Percentiles rank a stretch among this genome's conserved stretches.
phyloP scores from a whole-genome alignment of 805 yeast genomes.

The Huiozyma naganishii region DNA sequence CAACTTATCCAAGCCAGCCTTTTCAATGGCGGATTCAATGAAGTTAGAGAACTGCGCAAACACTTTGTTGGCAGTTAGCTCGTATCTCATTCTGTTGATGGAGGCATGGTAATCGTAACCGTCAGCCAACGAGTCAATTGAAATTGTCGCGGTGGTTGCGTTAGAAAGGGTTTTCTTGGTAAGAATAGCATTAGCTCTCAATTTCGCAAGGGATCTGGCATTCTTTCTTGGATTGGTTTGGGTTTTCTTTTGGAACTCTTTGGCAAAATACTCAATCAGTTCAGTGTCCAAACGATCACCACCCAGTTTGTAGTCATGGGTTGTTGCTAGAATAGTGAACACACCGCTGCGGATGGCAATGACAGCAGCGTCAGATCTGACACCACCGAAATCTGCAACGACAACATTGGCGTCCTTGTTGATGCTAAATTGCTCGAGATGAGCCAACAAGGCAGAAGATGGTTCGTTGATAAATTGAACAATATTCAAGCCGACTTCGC shows the following conservation, averaged over 20 bases:
- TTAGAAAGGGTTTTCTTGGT: slow-evolving; percentile 89
- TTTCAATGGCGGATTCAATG: slow-evolving; percentile 59
- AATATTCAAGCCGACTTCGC: slow-evolving; percentile 65
- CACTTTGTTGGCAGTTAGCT: slow-evolving; percentile 71
- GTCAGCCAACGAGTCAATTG: slow-evolving; percentile 88
- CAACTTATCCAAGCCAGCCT: slow-evolving; percentile 75
- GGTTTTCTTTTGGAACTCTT: slow-evolving; percentile 87
- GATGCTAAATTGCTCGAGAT: slow-evolving; percentile 39
- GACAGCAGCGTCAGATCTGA: slow-evolving; percentile 91
- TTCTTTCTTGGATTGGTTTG: slow-evolving; percentile 69
- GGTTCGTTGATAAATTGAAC: slow-evolving; percentile 89
- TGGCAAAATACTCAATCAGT: slow-evolving; percentile 73
- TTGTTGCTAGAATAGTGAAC: slow-evolving; percentile 76
- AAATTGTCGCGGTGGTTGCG: slow-evolving; percentile 78
- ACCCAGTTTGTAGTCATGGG: slow-evolving; percentile 73
- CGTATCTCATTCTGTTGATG: slow-evolving; percentile 89
- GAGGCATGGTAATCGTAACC: slow-evolving; percentile 90
- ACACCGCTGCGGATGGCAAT: slow-evolving; percentile 90
- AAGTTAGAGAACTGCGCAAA: slow-evolving; percentile 67
- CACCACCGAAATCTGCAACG: slow-evolving; percentile 95
- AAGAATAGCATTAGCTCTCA: slow-evolving; percentile 68
- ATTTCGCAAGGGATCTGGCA: slow-evolving; percentile 80
- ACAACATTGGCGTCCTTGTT: slow-evolving; percentile 35
- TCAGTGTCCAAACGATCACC: slow-evolving; percentile 79
- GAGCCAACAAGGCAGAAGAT: slow-evolving; percentile 80